Evolutionary conservation across 1,284 basidiomycete genomes (phyloP).

Genomic region (Exobasidium cylindrosporum): DNA sequence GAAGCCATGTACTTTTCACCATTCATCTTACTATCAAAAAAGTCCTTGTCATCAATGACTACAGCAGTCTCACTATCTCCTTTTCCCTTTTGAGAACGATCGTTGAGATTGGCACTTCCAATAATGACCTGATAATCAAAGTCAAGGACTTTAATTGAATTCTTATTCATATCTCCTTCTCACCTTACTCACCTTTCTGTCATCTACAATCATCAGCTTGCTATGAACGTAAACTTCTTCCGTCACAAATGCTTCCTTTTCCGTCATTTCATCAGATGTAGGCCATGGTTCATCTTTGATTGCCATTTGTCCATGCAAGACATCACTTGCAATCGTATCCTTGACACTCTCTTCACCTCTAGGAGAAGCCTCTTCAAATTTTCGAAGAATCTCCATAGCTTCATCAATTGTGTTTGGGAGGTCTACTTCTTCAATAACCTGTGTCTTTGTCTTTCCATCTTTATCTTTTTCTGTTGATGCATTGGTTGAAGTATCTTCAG

Average conservation of each 20-base stretch:
- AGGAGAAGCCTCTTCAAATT: constrained; percentile 20
- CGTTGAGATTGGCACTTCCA: constrained; percentile 71
- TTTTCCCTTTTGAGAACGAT: constrained; percentile 59
- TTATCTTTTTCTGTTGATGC: constrained; percentile 9
- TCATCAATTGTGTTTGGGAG: constrained; percentile 41
- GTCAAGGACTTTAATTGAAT: no score
- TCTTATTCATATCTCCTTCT: no score
- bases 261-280: constrained; percentile 73
- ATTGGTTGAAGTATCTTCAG: constrained; percentile 14
- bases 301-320: constrained; percentile 18
- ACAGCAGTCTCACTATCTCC: constrained; percentile 90
- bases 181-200: constrained; percentile 9
- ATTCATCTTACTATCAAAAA: constrained; percentile 74
- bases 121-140: constrained; percentile 65
- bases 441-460: constrained; percentile 18
- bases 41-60: constrained; percentile 80
- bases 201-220: constrained; percentile 27
- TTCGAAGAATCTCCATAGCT: constrained; percentile 32
- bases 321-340: constrained; percentile 63
- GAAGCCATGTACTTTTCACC: constrained; percentile 68
- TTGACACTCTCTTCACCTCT: constrained; percentile 58
- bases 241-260: constrained; percentile 67
- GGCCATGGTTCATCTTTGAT: constrained; percentile 70
- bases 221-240: constrained; percentile 23
- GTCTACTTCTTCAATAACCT: constrained; percentile 22